Percentiles rank a stretch among this genome's conserved stretches.
Conservation (phyloP, 257 asterid genomes). For the Petrea volubilis region DNA sequence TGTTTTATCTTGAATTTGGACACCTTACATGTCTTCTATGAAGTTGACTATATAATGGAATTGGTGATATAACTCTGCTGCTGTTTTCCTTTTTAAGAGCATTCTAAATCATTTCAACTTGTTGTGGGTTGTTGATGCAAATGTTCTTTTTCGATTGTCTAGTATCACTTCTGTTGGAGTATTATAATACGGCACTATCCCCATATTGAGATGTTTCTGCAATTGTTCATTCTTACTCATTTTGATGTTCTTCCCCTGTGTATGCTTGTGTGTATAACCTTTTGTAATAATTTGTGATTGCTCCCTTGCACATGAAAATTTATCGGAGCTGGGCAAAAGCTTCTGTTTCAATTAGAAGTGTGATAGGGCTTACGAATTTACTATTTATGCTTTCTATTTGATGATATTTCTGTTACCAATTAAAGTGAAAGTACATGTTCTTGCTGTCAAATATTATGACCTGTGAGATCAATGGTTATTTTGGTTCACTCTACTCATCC, state of each 20-base stretch:
- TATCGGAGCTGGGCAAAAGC: slow-evolving; percentile 10
- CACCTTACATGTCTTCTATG: slow-evolving; percentile 13
- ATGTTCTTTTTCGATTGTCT: slow-evolving; percentile 15
- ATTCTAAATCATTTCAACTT: slow-evolving; percentile 16
- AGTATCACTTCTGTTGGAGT: background rate
- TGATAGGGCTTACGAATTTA: background rate
- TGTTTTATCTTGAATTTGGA: slow-evolving; percentile 21
- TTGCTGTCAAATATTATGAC: slow-evolving; percentile 11
- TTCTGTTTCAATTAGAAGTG: background rate
- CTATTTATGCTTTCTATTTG: background rate
- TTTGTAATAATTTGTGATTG: background rate
- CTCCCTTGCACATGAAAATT: slow-evolving; percentile 19
- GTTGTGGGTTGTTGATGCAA: slow-evolving; percentile 19
- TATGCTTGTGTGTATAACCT: background rate
- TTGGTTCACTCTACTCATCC: slow-evolving; percentile 19
- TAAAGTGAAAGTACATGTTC: slow-evolving; percentile 1
- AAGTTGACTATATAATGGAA: background rate
- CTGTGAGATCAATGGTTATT: background rate
- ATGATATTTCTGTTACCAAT: slow-evolving; percentile 5
- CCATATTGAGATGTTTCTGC: background rate
- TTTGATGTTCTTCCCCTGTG: slow-evolving; percentile 11
- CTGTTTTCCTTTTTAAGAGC: slow-evolving; percentile 1
- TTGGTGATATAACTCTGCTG: background rate
- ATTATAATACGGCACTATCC: background rate
- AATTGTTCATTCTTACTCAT: slow-evolving; percentile 4